A percentile compares a stretch with the other conserved stretches of the same genome.
phyloP scores from a whole-genome alignment of 306 rosid genomes.

The Nissolia schottii region DNA sequence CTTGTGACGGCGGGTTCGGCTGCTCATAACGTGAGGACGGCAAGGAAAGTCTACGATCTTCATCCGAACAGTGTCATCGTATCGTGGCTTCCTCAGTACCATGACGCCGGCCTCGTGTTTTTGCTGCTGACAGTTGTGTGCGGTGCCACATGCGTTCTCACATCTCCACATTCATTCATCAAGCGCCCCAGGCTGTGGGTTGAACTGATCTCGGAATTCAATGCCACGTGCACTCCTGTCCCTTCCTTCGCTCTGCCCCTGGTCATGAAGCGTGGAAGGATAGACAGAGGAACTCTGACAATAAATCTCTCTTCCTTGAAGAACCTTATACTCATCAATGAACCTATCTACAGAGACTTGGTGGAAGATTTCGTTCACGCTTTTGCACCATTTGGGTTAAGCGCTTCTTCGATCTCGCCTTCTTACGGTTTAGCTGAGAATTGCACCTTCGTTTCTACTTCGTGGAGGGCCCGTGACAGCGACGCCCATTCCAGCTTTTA shows the following conservation, averaged over 20 bases:
- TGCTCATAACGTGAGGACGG: slow-evolving; percentile 66
- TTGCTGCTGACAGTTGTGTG: slow-evolving; percentile 57
- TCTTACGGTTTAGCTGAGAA: slow-evolving; percentile 87
- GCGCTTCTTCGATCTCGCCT: slow-evolving; percentile 52
- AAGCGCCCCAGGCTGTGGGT: slow-evolving; percentile 68
- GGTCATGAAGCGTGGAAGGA: slow-evolving; percentile 58
- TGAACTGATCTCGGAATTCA: slow-evolving; percentile 55
- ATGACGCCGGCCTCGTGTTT: slow-evolving; percentile 87
- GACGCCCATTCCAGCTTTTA: background rate
- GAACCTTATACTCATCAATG: slow-evolving; percentile 69
- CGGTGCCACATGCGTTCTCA: slow-evolving; percentile 61
- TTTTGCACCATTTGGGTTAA: slow-evolving; percentile 53
- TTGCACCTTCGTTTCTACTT: slow-evolving; percentile 78
- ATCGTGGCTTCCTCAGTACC: slow-evolving; percentile 90
- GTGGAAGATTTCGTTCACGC: slow-evolving; percentile 51
- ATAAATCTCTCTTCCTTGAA: slow-evolving; percentile 42
- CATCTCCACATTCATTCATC: slow-evolving; percentile 55
- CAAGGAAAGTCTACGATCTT: slow-evolving; percentile 70
- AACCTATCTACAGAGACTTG: slow-evolving; percentile 48
- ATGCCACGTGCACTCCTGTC: slow-evolving; percentile 75
- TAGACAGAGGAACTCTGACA: slow-evolving; percentile 20
- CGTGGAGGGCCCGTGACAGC: slow-evolving; percentile 41
- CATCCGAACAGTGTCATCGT: slow-evolving; percentile 60
- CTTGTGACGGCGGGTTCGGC: slow-evolving; percentile 73
- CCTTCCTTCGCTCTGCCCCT: slow-evolving; percentile 73